Evolutionary conservation across 31 red algal genomes (phyloP).

Genomic region (Asparagopsis taxiformis): DNA sequence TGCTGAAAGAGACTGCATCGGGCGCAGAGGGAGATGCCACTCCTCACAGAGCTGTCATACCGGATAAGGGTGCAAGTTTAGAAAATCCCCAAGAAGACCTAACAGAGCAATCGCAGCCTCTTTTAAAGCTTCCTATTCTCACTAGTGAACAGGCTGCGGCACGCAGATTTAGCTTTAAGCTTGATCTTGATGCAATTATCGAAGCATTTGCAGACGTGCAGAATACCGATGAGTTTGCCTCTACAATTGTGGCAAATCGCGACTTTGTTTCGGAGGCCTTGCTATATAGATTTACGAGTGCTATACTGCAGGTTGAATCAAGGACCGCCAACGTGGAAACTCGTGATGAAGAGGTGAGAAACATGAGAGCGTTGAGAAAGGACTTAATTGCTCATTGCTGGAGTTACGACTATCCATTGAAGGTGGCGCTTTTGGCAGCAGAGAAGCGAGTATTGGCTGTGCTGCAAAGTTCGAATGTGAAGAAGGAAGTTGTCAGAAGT

Average conservation of each 20-base stretch:
- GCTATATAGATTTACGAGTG: slow-evolving; percentile 66
- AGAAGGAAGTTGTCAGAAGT: slow-evolving; percentile 25
- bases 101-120: slow-evolving; percentile 5
- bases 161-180: slow-evolving; percentile 21
- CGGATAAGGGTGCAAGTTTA: slow-evolving; percentile 13
- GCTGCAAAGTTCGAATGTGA: slow-evolving; percentile 38
- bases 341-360: slow-evolving; percentile 47
- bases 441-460: slow-evolving; percentile 46
- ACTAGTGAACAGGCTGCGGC: slow-evolving; percentile 11
- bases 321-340: slow-evolving; percentile 22
- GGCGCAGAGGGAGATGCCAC: slow-evolving; percentile 54
- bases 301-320: slow-evolving; percentile 67
- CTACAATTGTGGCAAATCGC: slow-evolving; percentile 41
- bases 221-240: slow-evolving; percentile 18
- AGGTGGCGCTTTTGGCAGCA: slow-evolving; percentile 32
- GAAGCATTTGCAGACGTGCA: slow-evolving; percentile 47
- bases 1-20: slow-evolving; percentile 10
- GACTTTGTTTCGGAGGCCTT: slow-evolving; percentile 47
- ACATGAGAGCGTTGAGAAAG: slow-evolving; percentile 52
- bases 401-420: slow-evolving; percentile 53
- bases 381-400: slow-evolving; percentile 61
- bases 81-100: slow-evolving; percentile 29
- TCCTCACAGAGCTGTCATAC: slow-evolving; percentile 32
- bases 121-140: slow-evolving; percentile 14
- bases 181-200: slow-evolving; percentile 34